phyloP scores from a whole-genome alignment of 805 yeast genomes.

The Tetrapisispora taiwanensis region DNA sequence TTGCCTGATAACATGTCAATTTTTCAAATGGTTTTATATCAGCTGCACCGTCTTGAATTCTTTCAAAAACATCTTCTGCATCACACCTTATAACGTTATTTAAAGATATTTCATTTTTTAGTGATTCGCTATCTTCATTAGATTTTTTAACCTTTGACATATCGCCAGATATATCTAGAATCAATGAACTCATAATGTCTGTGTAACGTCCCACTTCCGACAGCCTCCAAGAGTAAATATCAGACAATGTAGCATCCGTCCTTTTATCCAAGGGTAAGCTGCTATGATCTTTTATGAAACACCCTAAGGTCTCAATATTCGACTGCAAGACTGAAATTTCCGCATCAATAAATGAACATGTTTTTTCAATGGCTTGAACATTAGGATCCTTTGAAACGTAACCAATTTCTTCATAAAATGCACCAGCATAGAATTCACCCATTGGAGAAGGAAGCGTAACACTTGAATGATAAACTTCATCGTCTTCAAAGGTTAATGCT shows the following conservation, averaged over 20 bases:
- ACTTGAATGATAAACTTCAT: conserved; percentile 21
- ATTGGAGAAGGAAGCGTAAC: conserved; percentile 12
- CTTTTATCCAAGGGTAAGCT: conserved; percentile 17
- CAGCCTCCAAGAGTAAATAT: conserved; percentile 32
- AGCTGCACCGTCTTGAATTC: neutral
- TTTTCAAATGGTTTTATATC: conserved; percentile 3
- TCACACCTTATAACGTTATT: neutral
- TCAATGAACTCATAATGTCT: conserved; percentile 5
- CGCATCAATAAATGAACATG: conserved; percentile 22
- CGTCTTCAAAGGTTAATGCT: conserved; percentile 21
- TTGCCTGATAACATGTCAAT: conserved; percentile 17
- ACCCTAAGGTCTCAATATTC: conserved; percentile 22
- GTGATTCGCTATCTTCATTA: neutral
- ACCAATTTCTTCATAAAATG: conserved; percentile 8
- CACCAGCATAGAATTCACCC: conserved; percentile 15
- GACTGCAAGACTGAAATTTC: conserved; percentile 27
- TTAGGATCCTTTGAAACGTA: conserved; percentile 9
- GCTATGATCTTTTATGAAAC: conserved; percentile 29
- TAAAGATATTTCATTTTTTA: neutral
- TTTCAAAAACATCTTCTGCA: neutral
- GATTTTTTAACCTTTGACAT: neutral
- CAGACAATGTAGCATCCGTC: conserved; percentile 19
- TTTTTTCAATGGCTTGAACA: conserved; percentile 18
- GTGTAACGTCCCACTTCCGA: conserved; percentile 18
- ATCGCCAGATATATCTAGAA: neutral